Percentiles rank a stretch among this genome's conserved stretches.
Evolutionary conservation across 2,329 filamentous ascomycete genomes (phyloP).

Genomic region (Cryphonectria parasitica): DNA sequence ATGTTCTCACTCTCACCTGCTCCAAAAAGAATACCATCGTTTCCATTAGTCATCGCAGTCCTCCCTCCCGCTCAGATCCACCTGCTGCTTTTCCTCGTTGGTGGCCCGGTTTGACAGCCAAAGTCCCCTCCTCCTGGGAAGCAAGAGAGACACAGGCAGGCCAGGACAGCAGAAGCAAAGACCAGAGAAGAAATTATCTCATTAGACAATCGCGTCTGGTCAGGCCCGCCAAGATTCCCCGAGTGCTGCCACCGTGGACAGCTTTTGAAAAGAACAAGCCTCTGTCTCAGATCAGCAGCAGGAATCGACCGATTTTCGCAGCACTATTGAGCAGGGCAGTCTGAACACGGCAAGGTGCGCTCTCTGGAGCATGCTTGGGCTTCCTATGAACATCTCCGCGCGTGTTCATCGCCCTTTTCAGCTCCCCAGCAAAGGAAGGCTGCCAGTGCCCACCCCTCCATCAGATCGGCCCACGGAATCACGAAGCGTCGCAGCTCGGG

Average conservation of each 20-base stretch:
- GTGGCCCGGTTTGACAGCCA: not conserved
- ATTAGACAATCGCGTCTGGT: slow-evolving; percentile 26
- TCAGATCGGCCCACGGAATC: slow-evolving; percentile 6
- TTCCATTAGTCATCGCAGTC: slow-evolving; percentile 1
- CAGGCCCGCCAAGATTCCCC: slow-evolving; percentile 25
- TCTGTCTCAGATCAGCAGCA: slow-evolving; percentile 27
- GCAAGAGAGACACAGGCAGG: not conserved
- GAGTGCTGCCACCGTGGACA: not conserved
- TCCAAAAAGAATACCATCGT: not conserved
- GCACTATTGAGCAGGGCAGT: not conserved
- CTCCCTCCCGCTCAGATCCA: not conserved
- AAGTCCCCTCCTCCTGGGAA: not conserved
- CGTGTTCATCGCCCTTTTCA: not conserved
- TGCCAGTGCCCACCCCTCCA: not conserved
- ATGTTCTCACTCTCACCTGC: not conserved
- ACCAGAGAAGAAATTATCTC: slow-evolving; percentile 22
- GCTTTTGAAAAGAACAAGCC: slow-evolving; percentile 19
- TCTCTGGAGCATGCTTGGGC: slow-evolving; percentile 4
- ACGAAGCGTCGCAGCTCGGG: slow-evolving; percentile 8
- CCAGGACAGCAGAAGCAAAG: slow-evolving; percentile 11
- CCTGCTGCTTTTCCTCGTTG: not conserved
- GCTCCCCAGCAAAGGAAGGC: not conserved
- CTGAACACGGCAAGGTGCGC: slow-evolving; percentile 16
- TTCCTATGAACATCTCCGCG: not conserved
- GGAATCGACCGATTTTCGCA: slow-evolving; percentile 8